Base-by-base conservation (phyloP, 331 rosid species). In the Prunus yedoensis region DNA sequence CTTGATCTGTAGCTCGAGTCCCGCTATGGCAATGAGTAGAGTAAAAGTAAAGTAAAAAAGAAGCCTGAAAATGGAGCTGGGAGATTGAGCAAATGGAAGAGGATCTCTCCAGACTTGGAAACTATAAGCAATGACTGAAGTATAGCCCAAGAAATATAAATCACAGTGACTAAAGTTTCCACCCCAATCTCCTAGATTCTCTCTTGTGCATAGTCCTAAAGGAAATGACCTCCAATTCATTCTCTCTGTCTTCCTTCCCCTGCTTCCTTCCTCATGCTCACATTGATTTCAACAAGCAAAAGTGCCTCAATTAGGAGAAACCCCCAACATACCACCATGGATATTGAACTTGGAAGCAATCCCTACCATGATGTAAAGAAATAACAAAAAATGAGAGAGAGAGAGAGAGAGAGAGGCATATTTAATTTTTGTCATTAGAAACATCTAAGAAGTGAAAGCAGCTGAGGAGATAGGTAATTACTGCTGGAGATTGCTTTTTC, bases 141-240 rank as follows among this genome's bases (percentile, higher is more conserved):
- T 86, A 76, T 89, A 83, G 17, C 88, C 90, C 85, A 89, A 80
- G 87, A 85, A 72, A 86, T 82, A 84, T 86, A 86, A 27, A 85
- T 77, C 74, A 82, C 8, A 70, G 87, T 85, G 52, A 88, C 93
- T 65, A 89, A 16, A 77, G 80, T n/a, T 70, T 76, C 93, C 93
- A 74, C 93, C 95, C 78, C 82, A 86, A 16, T 85, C 85, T 23
- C 97, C 97, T 52, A 89, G 83, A 51, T 90, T 87, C 81, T 88
- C 97, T 76, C 88, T 90, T 45, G 93, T 93, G n/a, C 97, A 91
- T 91, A 28, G 93, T 91, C 68, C 87, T 88, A 9, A 89, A 71
- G 17, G 94, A 91, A 81, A 91, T 82, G 23, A 86, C 84, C 78
- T 86, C 89, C 77, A 89, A 66, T 10, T 85, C 91, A 68, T 76